Evolutionary conservation across 192 early-diverging fungal species (phyloP).

Genomic region (Coemansia sp.): DNA sequence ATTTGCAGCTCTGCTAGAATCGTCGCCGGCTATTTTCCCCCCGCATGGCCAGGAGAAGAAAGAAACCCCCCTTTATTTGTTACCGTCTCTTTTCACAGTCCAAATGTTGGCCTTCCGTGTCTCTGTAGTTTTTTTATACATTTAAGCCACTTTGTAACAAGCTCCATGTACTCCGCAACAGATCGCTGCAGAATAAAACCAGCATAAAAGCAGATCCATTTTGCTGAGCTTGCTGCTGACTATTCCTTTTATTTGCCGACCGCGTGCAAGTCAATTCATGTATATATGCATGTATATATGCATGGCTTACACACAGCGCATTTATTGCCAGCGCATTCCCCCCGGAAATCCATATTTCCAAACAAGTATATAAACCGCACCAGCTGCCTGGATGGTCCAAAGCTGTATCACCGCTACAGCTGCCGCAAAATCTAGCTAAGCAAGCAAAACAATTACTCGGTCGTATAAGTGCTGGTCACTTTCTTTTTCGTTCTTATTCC

Average conservation of each 20-base stretch:
- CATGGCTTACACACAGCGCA: neutral
- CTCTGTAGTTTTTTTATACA: neutral
- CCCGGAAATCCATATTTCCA: neutral
- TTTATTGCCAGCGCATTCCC: neutral
- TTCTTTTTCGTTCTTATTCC: neutral
- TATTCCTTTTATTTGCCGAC: neutral
- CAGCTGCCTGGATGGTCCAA: neutral
- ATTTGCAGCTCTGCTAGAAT: constrained; percentile 34
- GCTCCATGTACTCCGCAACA: neutral
- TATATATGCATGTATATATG: neutral
- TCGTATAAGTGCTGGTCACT: constrained; percentile 2
- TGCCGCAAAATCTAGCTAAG: neutral
- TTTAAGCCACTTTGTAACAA: neutral
- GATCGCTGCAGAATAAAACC: neutral
- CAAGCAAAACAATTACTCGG: constrained; percentile 11
- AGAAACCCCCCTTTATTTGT: neutral
- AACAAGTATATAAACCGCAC: neutral
- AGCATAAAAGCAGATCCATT: neutral
- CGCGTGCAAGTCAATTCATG: neutral
- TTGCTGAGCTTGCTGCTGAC: neutral
- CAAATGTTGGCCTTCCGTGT: neutral
- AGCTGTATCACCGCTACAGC: neutral
- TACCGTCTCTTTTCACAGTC: no score
- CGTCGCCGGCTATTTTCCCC: no score
- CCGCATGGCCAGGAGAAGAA: neutral